Evolutionary conservation across 2,329 filamentous ascomycete species (phyloP).

Genomic region (Sordariomycetes sp.): DNA sequence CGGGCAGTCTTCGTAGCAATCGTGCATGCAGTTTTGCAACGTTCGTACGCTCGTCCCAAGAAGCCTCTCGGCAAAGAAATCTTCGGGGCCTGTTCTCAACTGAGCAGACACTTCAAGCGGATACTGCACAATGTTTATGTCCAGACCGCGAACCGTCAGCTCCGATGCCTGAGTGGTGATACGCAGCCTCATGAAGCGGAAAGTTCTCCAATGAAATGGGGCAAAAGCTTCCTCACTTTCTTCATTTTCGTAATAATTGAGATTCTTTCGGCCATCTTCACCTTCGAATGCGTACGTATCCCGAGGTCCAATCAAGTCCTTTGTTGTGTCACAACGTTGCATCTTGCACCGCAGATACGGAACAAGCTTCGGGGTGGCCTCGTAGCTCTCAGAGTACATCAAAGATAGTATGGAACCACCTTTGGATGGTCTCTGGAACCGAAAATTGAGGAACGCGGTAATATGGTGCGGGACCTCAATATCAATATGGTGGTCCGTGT

Average conservation of each 20-base stretch:
- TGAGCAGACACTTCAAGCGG: constrained; percentile 4
- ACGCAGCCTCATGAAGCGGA: constrained; percentile 5
- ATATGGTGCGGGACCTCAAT: constrained; percentile 15
- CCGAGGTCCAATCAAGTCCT: constrained; percentile 24
- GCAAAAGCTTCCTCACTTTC: too few relatives aligned
- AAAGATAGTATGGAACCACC: constrained; percentile 9
- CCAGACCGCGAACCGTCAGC: neutral
- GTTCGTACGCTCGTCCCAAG: constrained; percentile 10
- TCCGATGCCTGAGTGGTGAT: too few relatives aligned
- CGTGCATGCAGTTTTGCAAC: constrained; percentile 12
- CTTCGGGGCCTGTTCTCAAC: neutral
- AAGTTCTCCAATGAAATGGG: constrained; percentile 8
- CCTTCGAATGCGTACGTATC: constrained; percentile 20
- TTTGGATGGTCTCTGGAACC: constrained; percentile 5
- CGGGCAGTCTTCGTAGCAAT: constrained; percentile 20
- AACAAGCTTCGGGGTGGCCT: constrained; percentile 20
- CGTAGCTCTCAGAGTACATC: constrained; percentile 22
- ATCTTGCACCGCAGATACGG: constrained; percentile 28
- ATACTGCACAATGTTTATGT: constrained; percentile 3
- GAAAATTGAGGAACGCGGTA: constrained; percentile 15
- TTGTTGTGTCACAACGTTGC: constrained; percentile 21
- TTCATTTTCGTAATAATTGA: too few relatives aligned
- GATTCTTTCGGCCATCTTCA: neutral
- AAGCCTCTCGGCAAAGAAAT: constrained; percentile 1
- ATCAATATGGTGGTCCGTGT: constrained; percentile 21